Evolutionary conservation across 1,139 yeast genomes (phyloP).

Genomic region (Geotrichum histeridarum): DNA sequence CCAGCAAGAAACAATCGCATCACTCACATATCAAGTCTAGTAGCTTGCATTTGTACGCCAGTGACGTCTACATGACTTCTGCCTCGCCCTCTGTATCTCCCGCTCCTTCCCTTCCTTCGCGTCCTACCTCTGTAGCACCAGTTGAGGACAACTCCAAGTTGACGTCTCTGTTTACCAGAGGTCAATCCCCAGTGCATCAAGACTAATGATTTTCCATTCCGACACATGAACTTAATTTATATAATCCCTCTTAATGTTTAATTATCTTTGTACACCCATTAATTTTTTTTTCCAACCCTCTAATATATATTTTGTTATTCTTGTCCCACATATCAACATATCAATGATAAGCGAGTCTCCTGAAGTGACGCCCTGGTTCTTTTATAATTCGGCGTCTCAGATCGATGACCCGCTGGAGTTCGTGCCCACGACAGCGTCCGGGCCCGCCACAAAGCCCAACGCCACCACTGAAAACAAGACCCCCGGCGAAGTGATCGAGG

Average conservation of each 20-base stretch:
- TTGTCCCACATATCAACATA: no score
- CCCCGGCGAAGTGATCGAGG: slow-evolving; percentile 17
- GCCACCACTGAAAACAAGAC: neutral
- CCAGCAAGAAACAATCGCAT: slow-evolving; percentile 4
- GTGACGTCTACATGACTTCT: slow-evolving; percentile 26
- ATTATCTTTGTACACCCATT: no score
- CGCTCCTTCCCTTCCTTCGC: neutral
- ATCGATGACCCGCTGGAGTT: slow-evolving; percentile 37
- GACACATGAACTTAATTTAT: no score
- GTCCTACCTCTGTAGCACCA: no score
- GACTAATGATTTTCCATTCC: no score
- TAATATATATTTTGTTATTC: no score
- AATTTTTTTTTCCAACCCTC: no score
- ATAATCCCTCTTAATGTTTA: no score
- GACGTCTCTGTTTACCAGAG: no score
- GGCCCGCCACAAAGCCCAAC: neutral
- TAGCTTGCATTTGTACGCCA: slow-evolving; percentile 22
- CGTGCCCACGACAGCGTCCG: slow-evolving; percentile 20
- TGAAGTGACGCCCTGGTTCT: slow-evolving; percentile 33
- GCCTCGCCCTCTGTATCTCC: slow-evolving; percentile 19
- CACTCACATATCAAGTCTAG: slow-evolving; percentile 22
- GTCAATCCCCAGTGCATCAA: no score
- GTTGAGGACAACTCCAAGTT: no score
- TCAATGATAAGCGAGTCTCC: no score
- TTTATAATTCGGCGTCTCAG: slow-evolving; percentile 37